These are phyloP conservation scores for Hortiboletus campestris DNA, from an alignment of 768 basidiomycete genomes.

Conservation along the genomic window DNA sequence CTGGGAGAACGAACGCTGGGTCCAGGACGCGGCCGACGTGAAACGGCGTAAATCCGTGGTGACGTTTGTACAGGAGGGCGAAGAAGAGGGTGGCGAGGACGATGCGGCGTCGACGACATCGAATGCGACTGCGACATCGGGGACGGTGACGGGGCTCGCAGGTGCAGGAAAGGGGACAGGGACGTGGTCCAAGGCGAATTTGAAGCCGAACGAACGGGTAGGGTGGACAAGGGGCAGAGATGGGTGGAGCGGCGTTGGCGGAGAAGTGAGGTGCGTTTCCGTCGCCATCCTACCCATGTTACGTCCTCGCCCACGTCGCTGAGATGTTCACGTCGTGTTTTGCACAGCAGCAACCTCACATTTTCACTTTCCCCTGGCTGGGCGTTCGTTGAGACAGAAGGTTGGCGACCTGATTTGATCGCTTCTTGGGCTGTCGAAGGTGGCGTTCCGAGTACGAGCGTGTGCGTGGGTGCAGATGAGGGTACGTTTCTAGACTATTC, in stretches of 20 bases:
- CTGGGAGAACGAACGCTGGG: slow-evolving; percentile 78
- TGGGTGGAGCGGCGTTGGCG: slow-evolving; percentile 13
- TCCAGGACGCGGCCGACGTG: slow-evolving; percentile 15
- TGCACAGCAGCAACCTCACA: slow-evolving; percentile 70
- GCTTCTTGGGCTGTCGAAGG: slow-evolving; percentile 49
- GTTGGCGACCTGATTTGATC: slow-evolving; percentile 67
- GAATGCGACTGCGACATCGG: background rate
- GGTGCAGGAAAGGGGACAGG: background rate
- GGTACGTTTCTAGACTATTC: slow-evolving; percentile 9
- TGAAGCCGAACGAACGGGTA: slow-evolving; percentile 6
- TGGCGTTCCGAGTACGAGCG: background rate
- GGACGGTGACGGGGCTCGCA: background rate
- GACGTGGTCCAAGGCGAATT: slow-evolving; percentile 13
- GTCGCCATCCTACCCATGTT: background rate
- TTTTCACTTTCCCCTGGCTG: slow-evolving; percentile 75
- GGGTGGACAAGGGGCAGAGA: slow-evolving; percentile 17
- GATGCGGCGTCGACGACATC: slow-evolving; percentile 8
- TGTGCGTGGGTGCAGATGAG: slow-evolving; percentile 26
- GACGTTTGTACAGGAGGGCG: slow-evolving; percentile 2
- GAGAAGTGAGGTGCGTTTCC: slow-evolving; percentile 4
- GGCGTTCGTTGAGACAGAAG: slow-evolving; percentile 73
- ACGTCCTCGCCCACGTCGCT: background rate
- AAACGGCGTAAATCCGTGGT: slow-evolving; percentile 7
- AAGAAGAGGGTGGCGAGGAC: slow-evolving; percentile 8
- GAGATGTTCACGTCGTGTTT: slow-evolving; percentile 15